phyloP scores from a whole-genome alignment of 257 asterid genomes.

The Solanum rostratum region DNA sequence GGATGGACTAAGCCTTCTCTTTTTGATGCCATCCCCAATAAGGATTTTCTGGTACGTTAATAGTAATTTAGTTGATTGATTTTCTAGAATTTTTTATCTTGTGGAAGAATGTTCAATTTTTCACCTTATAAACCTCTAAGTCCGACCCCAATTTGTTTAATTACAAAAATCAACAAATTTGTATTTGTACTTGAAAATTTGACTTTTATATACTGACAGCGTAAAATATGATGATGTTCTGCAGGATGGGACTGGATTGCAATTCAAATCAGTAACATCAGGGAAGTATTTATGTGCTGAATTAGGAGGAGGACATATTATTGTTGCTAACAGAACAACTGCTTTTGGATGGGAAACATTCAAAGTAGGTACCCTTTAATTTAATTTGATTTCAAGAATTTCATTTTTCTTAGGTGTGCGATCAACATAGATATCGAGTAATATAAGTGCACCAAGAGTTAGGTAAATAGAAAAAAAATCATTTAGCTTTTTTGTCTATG shows the following conservation, averaged over 20 bases:
- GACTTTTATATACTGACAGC: not conserved
- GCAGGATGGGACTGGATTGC: constrained; percentile 65
- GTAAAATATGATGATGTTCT: not conserved
- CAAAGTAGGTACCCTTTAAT: constrained; percentile 12
- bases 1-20: constrained; percentile 68
- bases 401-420: not conserved
- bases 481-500: not conserved
- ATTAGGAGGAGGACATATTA: constrained; percentile 53
- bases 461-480: not conserved
- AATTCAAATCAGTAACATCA: constrained; percentile 42
- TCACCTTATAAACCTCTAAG: no score
- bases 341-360: constrained; percentile 88
- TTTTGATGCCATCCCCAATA: constrained; percentile 46
- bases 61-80: not conserved
- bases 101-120: fast-evolving
- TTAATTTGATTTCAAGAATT: no score
- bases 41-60: constrained; percentile 34
- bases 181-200: not conserved
- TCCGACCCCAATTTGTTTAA: no score
- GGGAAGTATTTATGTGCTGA: constrained; percentile 62
- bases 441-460: not conserved
- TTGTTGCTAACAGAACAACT: constrained; percentile 50
- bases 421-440: not conserved
- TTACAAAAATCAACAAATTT: no score
- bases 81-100: not conserved